Conservation (phyloP, 2,329 filamentous ascomycete species). For the Paracorniculantispora psalliotae region DNA sequence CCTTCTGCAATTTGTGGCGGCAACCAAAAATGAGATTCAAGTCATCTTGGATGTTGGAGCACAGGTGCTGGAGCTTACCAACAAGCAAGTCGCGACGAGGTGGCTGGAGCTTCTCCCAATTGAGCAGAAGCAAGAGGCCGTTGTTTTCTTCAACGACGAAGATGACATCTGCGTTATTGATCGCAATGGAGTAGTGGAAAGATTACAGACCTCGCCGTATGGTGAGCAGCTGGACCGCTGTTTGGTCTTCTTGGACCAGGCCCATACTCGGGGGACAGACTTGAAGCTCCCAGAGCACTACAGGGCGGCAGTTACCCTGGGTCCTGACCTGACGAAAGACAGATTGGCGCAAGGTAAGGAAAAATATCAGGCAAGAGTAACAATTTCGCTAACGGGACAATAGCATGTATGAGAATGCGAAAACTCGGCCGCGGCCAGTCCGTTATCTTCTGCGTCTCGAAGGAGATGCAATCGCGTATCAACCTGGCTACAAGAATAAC, state of each 20-base stretch:
- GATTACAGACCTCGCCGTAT: slow-evolving; percentile 56
- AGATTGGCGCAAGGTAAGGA: slow-evolving; percentile 60
- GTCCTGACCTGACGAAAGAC: slow-evolving; percentile 62
- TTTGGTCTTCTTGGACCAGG: slow-evolving; percentile 65
- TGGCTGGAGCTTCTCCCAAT: slow-evolving; percentile 42
- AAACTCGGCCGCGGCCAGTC: slow-evolving; percentile 63
- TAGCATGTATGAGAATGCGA: slow-evolving; percentile 67
- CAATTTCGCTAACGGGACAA: neutral
- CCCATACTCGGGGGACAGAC: slow-evolving; percentile 66
- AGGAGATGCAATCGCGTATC: slow-evolving; percentile 56
- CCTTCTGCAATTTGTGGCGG: slow-evolving; percentile 34
- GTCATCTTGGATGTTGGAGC: slow-evolving; percentile 70
- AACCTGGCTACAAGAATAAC: slow-evolving; percentile 15
- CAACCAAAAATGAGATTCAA: slow-evolving; percentile 29
- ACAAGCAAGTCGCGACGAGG: slow-evolving; percentile 44
- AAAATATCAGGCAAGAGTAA: neutral
- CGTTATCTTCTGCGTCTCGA: slow-evolving; percentile 54
- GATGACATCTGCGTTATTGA: slow-evolving; percentile 54
- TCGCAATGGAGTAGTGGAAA: slow-evolving; percentile 39
- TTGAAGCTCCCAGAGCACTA: slow-evolving; percentile 54
- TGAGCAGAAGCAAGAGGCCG: slow-evolving; percentile 20
- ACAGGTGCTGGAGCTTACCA: slow-evolving; percentile 60
- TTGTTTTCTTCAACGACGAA: slow-evolving; percentile 53
- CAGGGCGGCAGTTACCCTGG: slow-evolving; percentile 63
- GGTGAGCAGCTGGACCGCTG: slow-evolving; percentile 51